Percentiles rank a stretch among this genome's conserved stretches.
These are phyloP conservation scores for Ambrosia trifida DNA, from an alignment of 129 eudicot genomes.

Conservation along the genomic window DNA sequence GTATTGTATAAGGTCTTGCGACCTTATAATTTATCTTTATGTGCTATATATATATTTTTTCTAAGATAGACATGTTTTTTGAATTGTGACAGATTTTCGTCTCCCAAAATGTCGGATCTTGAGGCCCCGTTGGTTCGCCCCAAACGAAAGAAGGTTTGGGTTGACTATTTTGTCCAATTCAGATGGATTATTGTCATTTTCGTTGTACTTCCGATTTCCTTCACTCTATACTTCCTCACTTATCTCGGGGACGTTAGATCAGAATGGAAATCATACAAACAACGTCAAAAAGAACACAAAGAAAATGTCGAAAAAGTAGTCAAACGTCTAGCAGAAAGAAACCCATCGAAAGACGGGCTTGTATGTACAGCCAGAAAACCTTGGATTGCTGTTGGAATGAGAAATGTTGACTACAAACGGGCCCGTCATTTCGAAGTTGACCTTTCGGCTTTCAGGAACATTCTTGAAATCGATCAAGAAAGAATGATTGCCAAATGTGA, in stretches of 20 bases:
- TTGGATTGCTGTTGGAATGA: constrained; percentile 93
- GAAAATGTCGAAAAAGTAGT: constrained; percentile 82
- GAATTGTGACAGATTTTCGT: constrained; percentile 27
- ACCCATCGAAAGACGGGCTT: constrained; percentile 82
- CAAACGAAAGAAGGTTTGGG: constrained; percentile 82
- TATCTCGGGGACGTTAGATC: constrained; percentile 85
- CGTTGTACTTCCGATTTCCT: constrained; percentile 83
- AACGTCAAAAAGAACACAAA: constrained; percentile 86
- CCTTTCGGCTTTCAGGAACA: constrained; percentile 79
- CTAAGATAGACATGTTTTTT: background rate
- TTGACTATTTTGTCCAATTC: constrained; percentile 75
- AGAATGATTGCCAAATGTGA: constrained; percentile 85
- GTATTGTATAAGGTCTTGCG: background rate
- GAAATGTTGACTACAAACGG: constrained; percentile 91
- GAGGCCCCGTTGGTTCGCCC: constrained; percentile 83
- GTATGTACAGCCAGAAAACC: constrained; percentile 95
- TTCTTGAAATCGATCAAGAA: constrained; percentile 74
- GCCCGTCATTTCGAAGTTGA: constrained; percentile 94
- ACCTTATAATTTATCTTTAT: background rate
- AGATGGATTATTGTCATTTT: constrained; percentile 89
- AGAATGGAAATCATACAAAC: constrained; percentile 68
- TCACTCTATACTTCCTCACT: constrained; percentile 67
- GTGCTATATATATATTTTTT: background rate
- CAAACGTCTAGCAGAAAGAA: constrained; percentile 72
- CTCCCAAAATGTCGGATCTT: constrained; percentile 62